Evolutionary conservation across 345 rosid species (phyloP).

Genomic region (Heritiera littoralis): DNA sequence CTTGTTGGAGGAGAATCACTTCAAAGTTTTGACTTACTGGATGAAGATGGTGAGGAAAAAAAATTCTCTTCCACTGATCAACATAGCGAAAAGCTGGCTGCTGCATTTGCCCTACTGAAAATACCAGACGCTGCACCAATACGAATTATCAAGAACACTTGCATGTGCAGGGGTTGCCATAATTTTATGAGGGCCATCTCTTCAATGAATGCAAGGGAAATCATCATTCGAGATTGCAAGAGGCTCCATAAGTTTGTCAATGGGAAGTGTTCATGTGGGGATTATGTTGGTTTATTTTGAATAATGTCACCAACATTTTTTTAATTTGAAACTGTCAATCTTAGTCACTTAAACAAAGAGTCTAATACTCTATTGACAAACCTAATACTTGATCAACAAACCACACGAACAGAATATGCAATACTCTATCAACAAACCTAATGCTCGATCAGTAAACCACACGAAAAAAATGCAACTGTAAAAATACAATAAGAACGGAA

Average conservation of each 20-base stretch:
- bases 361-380: too few relatives aligned
- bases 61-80: slow-evolving; percentile 26
- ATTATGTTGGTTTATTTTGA: slow-evolving; percentile 12
- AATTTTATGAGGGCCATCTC: slow-evolving; percentile 46
- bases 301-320: too few relatives aligned
- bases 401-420: too few relatives aligned
- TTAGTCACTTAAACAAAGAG: too few relatives aligned
- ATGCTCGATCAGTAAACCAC: too few relatives aligned
- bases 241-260: slow-evolving; percentile 50
- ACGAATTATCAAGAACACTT: slow-evolving; percentile 38
- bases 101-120: slow-evolving; percentile 53
- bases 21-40: slow-evolving; percentile 15
- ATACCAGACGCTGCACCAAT: slow-evolving; percentile 32
- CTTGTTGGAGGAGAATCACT: slow-evolving; percentile 30
- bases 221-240: slow-evolving; percentile 50
- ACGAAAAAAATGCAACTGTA: too few relatives aligned
- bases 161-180: slow-evolving; percentile 55
- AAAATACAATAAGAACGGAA: too few relatives aligned
- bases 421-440: too few relatives aligned
- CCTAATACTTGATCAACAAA: too few relatives aligned
- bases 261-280: slow-evolving; percentile 55
- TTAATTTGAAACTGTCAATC: too few relatives aligned
- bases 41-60: slow-evolving; percentile 25
- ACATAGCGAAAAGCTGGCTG: slow-evolving; percentile 53
- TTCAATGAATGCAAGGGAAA: slow-evolving; percentile 31